Percentiles rank a stretch among this genome's conserved stretches.
Evolutionary conservation across 1,139 yeast genomes (phyloP).

Genomic region (Candida tropicalis): DNA sequence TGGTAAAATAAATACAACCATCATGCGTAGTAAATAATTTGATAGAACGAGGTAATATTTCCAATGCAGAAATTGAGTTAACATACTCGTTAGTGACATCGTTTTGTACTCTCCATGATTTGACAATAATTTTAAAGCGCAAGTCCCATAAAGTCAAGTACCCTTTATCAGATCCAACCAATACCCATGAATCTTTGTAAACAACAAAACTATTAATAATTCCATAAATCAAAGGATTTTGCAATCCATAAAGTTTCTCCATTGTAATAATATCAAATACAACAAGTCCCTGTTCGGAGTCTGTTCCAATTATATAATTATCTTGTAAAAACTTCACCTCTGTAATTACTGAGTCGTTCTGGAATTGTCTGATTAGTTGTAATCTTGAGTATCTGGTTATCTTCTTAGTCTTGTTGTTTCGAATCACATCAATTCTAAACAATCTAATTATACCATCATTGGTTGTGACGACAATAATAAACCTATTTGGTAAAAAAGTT

Average conservation of each 20-base stretch:
- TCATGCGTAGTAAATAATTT: slow-evolving; percentile 8
- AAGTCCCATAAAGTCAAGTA: slow-evolving; percentile 80
- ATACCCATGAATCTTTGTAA: slow-evolving; percentile 54
- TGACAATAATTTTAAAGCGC: slow-evolving; percentile 62
- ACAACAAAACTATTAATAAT: slow-evolving; percentile 59
- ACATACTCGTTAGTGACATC: slow-evolving; percentile 16
- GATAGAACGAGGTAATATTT: slow-evolving; percentile 4
- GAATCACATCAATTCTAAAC: slow-evolving; percentile 54
- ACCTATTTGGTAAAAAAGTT: slow-evolving; percentile 58
- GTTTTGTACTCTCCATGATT: slow-evolving; percentile 51
- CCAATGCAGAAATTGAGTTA: slow-evolving; percentile 15
- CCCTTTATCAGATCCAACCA: slow-evolving; percentile 78
- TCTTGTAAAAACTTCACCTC: slow-evolving; percentile 22
- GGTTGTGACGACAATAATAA: slow-evolving; percentile 70
- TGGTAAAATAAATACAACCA: slow-evolving; percentile 15
- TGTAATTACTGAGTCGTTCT: slow-evolving; percentile 10
- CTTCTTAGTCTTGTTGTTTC: slow-evolving; percentile 38
- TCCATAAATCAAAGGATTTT: slow-evolving; percentile 69
- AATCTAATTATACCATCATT: slow-evolving; percentile 64
- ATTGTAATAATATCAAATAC: slow-evolving; percentile 64
- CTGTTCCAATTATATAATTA: slow-evolving; percentile 53
- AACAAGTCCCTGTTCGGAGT: slow-evolving; percentile 56
- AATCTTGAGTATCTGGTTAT: slow-evolving; percentile 37
- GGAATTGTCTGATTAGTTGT: slow-evolving; percentile 45
- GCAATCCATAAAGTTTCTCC: slow-evolving; percentile 45